Base-by-base conservation (phyloP, 768 basidiomycete genomes). In the Boletus rubescentipes region DNA sequence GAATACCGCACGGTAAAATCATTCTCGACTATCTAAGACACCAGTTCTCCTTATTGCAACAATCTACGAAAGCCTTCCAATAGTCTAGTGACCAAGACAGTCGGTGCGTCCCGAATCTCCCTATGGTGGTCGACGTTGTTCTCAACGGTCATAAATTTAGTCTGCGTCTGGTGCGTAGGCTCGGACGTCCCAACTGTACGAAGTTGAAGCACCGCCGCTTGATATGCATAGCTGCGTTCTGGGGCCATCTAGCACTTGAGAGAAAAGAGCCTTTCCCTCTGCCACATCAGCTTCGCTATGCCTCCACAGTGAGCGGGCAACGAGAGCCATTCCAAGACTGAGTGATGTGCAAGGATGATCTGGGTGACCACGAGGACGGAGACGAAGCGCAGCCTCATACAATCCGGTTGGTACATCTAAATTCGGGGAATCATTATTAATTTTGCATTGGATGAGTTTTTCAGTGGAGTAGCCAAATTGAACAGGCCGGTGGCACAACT, bases 251-350 rank as follows among this genome's bases (percentile, higher is more conserved):
- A 26, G 26, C 6, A 45, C 40, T 4, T 31, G 32, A 4, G 29
- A 21, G 9, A 51, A 39, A 6, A 47, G 26, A 2, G 38, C 9
- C 29, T 23, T 34, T 1, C 55, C 62, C 18, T 60, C 52, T 3
- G 53, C 29, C 16, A 42, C 34, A 31, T 62, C 59, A 16, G 18
- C 54, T 11, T 35, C 30, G 16, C 49, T 3, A 0, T 31, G 49
- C 21, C n/a, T 42, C n/a, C 47, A 44, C 20, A 49, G 38, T 39
- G 55, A 62, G 12, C 62, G 53, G 5, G 45, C 37, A 15, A 9
- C 9, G 9, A 63, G 44, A 9, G 59, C 57, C n/a, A 23, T 35
- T 3, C 32, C 38, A 9, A 58, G 57, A 35, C 31, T 49, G 20
- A 47, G 26, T n/a, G 47, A 34, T 14, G 53, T 37, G 12, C 5